These are phyloP conservation scores for Lindgomyces ingoldianus DNA, from an alignment of 495 filamentous ascomycete genomes.

Conservation along the genomic window DNA sequence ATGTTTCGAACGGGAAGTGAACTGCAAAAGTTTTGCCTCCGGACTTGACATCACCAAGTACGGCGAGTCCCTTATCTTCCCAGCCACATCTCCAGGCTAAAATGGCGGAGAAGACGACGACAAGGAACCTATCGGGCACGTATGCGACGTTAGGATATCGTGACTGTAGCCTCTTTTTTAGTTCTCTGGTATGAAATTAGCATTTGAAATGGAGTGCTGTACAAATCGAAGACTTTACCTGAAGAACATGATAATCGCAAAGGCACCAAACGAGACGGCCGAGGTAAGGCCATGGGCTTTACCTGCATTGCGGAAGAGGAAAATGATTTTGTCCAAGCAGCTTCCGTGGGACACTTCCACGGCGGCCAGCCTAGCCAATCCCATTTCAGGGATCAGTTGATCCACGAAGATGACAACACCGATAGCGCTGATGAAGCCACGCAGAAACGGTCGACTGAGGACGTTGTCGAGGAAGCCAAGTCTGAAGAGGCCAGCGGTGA, in stretches of 20 bases:
- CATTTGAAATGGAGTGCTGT: not conserved
- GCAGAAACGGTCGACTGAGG: conserved; percentile 83
- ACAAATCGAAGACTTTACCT: conserved; percentile 52
- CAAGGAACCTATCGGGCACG: conserved; percentile 86
- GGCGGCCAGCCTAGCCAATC: conserved; percentile 64
- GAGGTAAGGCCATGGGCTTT: conserved; percentile 72
- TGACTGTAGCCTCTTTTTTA: conserved; percentile 82
- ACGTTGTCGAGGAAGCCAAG: conserved; percentile 96
- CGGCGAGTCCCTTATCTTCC: conserved; percentile 76
- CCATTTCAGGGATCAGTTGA: conserved; percentile 88
- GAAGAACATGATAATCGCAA: conserved; percentile 84
- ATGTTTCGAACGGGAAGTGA: conserved; percentile 76
- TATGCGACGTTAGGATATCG: conserved; percentile 81
- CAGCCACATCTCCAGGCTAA: conserved; percentile 77
- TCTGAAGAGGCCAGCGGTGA: conserved; percentile 76
- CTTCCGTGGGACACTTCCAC: conserved; percentile 74
- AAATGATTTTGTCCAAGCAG: conserved; percentile 79
- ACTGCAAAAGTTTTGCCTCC: conserved; percentile 71
- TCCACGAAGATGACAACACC: conserved; percentile 95
- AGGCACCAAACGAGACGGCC: conserved; percentile 73
- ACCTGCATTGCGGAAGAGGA: conserved; percentile 66
- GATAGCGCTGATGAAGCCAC: conserved; percentile 95
- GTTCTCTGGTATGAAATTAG: conserved; percentile 52
- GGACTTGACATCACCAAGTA: conserved; percentile 79
- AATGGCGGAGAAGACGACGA: conserved; percentile 84